Base-by-base conservation (phyloP, 1,284 basidiomycete genomes). In the Heterobasidion irregulare region DNA sequence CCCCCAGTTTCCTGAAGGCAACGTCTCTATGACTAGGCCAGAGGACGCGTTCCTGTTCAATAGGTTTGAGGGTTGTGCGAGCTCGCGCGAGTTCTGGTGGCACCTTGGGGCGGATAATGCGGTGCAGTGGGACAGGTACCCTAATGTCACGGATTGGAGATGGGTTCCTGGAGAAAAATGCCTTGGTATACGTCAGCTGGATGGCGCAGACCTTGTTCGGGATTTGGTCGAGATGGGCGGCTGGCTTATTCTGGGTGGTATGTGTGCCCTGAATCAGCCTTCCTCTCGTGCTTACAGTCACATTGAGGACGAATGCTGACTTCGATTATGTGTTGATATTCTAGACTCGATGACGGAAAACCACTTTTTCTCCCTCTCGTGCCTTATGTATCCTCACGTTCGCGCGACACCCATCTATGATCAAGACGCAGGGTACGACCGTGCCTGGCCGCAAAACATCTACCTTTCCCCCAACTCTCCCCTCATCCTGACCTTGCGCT, bases 341-440 rank as follows among this genome's bases (percentile, higher is more conserved):
- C 48, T 53, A 83, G 83, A 86, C 61, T 84, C 83, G 1, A 80
- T 84, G 26, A 80, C 80, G 0, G 84, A 86, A 62, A 81, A 81
- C 57, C 83, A 86, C 65, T 86, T 86, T 70, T 85, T 85, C 66
- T 85, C 84, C 6, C 65, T 86, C 1, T 84, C 83, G 0, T 86
- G 84, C 61, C 59, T 78, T 45, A 72, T 86, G 2, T 81, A 77
- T 65, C 83, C 84, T 0, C 82, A 86, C 63, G 82, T 86, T 43
- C 73, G 74, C 47, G 83, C 83, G 1, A 83, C 78, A 1, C 83
- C 83, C 0, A 75, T 80, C 60, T 84, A 83, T 60, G 75, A 72
- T 45, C 70, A 72, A 47, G 75, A 75, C 57, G 70, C 75, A 0
- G 74, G 72, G 61, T 84, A 75, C 56, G 83, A 85, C 64, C 76